phyloP scores from a whole-genome alignment of 305 asterid species.

The Fraxinus floribunda region DNA sequence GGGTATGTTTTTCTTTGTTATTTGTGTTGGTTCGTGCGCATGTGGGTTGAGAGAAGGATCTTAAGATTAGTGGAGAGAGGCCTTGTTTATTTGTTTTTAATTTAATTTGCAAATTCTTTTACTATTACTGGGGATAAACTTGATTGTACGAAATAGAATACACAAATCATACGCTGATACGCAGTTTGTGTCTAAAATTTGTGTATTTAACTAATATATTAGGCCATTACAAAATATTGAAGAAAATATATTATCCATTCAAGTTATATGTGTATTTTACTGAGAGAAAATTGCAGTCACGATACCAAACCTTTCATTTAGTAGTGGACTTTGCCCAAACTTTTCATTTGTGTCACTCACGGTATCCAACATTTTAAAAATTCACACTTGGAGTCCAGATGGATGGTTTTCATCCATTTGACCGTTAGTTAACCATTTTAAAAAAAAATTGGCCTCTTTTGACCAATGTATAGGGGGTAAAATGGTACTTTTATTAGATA shows the following conservation, averaged over 20 bases:
- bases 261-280: background rate
- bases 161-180: background rate
- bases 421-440: no score
- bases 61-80: background rate
- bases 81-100: background rate
- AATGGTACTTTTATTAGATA: no score
- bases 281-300: no score
- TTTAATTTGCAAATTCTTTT: background rate
- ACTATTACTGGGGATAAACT: background rate
- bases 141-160: background rate
- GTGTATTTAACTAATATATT: background rate
- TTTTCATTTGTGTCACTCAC: no score
- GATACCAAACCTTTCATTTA: no score
- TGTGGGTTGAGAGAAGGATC: background rate
- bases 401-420: no score
- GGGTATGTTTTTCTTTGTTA: constrained; percentile 43
- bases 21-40: constrained; percentile 18
- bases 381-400: no score
- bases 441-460: no score
- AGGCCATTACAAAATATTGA: background rate
- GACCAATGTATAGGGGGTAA: no score
- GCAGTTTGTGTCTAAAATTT: background rate
- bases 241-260: background rate
- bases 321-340: no score
- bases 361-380: no score